Evolutionary conservation across 768 basidiomycete genomes (phyloP), one percentile per base, ranked within the genome.

Genomic region (Mycena albidolilacea): DNA sequence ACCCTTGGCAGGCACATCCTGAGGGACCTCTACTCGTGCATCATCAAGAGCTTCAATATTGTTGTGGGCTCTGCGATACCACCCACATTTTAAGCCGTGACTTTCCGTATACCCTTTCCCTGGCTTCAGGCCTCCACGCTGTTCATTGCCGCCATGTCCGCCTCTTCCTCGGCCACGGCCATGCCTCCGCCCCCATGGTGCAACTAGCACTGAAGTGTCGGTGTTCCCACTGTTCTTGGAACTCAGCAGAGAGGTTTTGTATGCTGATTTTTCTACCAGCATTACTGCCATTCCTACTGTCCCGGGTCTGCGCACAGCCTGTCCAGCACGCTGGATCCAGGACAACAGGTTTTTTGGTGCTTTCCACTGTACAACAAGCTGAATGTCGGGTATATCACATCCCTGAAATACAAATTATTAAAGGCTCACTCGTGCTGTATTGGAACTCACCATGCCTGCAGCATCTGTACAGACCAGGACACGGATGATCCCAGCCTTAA

Each of bases 321-420:
- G 73, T 0, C 30, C 30, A 30, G 30, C 30, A 30, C 30, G 30
- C 3, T 30, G 30, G 3, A 30, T 30, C 30, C 50, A 85, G 21
- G 77, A 71, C 0, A 81, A 83, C 0, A 84, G 41, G 8, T 76
- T 77, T 3, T 68, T 23, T 0, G 84, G 80, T 0, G 80, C 41
- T 39, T 82, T 85, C 83, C 83, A 85, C 57, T 85, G 84, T 0
- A 85, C 80, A 3, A 85, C 83, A 21, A 83, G 41, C 11, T 83
- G 82, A 8, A 85, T 76, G 59, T 83, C 79, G 0, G 80, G 78
- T 43, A 84, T 77, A 12, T 67, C 65, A 21, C 41, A 44, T 1
- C 65, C 65, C 65, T 23, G 23, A 15, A 7, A 39, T 43, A 4
- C 2, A 43, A 46, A 23, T 10, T 21, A 48, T 37, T 4, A 63